Conservation (phyloP, 2,329 filamentous ascomycete species). For the Decorospora gaudefroyi region DNA sequence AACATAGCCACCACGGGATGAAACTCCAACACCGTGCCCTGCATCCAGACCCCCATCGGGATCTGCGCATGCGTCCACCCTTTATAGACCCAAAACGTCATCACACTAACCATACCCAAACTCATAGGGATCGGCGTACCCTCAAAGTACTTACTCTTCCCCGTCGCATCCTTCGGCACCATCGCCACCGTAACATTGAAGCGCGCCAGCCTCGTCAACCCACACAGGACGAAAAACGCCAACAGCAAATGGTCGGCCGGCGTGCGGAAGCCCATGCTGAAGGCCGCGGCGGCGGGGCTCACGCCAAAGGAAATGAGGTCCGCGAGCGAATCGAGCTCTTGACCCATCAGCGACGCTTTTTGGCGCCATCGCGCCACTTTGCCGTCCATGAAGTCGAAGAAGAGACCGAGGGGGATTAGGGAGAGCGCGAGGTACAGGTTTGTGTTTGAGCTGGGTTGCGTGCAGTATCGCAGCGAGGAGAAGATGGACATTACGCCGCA, state of each 20-base stretch:
- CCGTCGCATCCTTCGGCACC: slow-evolving; percentile 86
- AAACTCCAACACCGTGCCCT: slow-evolving; percentile 74
- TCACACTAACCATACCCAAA: slow-evolving; percentile 75
- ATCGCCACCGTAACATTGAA: slow-evolving; percentile 95
- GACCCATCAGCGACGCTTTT: slow-evolving; percentile 97
- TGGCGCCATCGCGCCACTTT: slow-evolving; percentile 94
- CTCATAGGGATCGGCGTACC: slow-evolving; percentile 95
- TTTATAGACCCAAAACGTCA: slow-evolving; percentile 86
- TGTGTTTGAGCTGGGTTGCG: slow-evolving; percentile 66
- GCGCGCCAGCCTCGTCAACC: slow-evolving; percentile 87
- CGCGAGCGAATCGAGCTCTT: slow-evolving; percentile 93
- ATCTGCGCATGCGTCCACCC: slow-evolving; percentile 78
- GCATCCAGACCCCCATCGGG: slow-evolving; percentile 72
- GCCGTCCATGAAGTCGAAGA: slow-evolving; percentile 98
- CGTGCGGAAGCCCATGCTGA: slow-evolving; percentile 86
- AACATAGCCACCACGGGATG: slow-evolving; percentile 84
- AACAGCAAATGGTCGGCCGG: slow-evolving; percentile 79
- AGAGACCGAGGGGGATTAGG: slow-evolving; percentile 83
- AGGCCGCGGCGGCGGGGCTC: slow-evolving; percentile 82
- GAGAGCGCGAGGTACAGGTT: slow-evolving; percentile 81
- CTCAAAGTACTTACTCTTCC: slow-evolving; percentile 95
- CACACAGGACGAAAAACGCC: slow-evolving; percentile 90
- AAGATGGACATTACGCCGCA: slow-evolving; percentile 95
- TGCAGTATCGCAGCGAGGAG: slow-evolving; percentile 90
- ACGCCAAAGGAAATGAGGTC: slow-evolving; percentile 97